Base-by-base conservation (phyloP, 2,329 filamentous ascomycete genomes). In the Xylaria sp. region DNA sequence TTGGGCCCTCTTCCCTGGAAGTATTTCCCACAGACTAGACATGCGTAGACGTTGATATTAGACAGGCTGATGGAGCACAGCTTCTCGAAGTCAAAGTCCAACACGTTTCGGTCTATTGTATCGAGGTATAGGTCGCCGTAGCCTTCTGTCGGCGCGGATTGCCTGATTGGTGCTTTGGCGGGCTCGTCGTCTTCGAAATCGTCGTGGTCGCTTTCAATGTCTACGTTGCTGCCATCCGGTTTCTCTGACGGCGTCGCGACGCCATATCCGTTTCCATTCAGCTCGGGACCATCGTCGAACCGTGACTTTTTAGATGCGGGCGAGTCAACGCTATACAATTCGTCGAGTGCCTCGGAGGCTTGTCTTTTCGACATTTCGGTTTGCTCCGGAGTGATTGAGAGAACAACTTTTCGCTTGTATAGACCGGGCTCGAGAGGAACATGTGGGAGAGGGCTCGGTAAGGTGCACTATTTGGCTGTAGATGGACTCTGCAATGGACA, bases 51-150 rank as follows among this genome's bases (percentile, higher is more conserved):
- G 78, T 99, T 99, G 83, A 98, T 97, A 79, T 98, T 98, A 57
- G 94, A 97, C 8, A 99, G 87, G 39, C 93, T 97, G 72, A 99
- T 87, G 28, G 95, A 98, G 82, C 96, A 99, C 13, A 97, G 89
- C 84, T 99, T 99, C 79, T 99, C 96, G 79, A 99, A 99, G 81
- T 99, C 96, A 78, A 98, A 98, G 81, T 99, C 96, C 65, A 98
- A 90, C 55, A 97, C 90, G 77, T 91, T 89, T 76, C 96, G 93
- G 80, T 97, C 90, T 81, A 99, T 97, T 13, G 96, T 98, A 83
- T 99, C 96, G 74, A 99, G 92, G 80, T 99, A 99, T 32, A 99
- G 89, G 79, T 99, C 95, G 76, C 92, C 91, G 83, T 97, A 99
- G 70, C 95, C 95, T 78, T 92, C 92, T 39, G 92, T 88, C 18